Evolutionary conservation across 768 basidiomycete genomes (phyloP).

Genomic region (Pholiota conissans): DNA sequence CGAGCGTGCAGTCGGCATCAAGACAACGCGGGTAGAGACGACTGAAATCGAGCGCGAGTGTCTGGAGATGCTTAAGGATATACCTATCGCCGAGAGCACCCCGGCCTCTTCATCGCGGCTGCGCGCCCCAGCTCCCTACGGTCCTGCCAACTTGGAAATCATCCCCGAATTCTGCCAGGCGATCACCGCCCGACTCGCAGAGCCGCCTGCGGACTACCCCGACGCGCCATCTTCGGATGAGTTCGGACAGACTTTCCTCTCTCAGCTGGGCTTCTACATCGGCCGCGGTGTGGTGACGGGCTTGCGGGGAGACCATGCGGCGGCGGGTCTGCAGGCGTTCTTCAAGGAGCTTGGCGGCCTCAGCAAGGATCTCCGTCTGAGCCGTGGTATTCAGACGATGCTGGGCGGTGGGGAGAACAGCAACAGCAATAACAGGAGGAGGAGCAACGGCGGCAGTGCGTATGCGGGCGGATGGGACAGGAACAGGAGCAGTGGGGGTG

Average conservation of each 20-base stretch:
- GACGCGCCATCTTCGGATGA: not conserved
- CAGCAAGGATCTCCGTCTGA: constrained; percentile 9
- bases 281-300: constrained; percentile 17
- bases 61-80: constrained; percentile 7
- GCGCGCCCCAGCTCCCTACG: not conserved
- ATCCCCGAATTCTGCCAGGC: constrained; percentile 4
- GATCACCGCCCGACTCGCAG: not conserved
- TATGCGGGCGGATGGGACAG: not conserved
- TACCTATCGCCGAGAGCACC: not conserved
- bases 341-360: constrained; percentile 22
- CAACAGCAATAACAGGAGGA: no score
- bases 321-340: constrained; percentile 18
- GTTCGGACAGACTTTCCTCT: constrained; percentile 14
- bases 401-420: no score
- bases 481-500: not conserved
- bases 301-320: constrained; percentile 3
- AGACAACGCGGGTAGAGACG: constrained; percentile 55
- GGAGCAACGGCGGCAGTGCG: not conserved
- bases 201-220: not conserved
- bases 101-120: not conserved
- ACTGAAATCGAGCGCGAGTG: constrained; percentile 29
- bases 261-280: constrained; percentile 27
- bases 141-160: not conserved
- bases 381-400: constrained; percentile 4
- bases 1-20: constrained; percentile 69